Evolutionary conservation across 495 filamentous ascomycete genomes (phyloP).

Genomic region (Apiosordaria backusii): DNA sequence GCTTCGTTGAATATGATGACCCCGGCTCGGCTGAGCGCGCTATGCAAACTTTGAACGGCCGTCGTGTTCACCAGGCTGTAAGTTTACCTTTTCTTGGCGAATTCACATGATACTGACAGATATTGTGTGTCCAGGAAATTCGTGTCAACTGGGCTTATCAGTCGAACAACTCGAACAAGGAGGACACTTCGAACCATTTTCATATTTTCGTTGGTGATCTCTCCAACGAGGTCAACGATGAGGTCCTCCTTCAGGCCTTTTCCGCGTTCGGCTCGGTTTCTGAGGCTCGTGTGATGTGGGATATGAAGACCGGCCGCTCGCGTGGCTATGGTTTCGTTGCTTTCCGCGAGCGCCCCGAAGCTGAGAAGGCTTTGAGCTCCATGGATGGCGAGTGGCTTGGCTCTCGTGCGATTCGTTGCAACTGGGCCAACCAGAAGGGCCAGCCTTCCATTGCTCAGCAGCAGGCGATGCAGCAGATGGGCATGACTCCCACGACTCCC

Average conservation of each 20-base stretch:
- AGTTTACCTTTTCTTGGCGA: slow-evolving; percentile 26
- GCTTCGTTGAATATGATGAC: slow-evolving; percentile 98
- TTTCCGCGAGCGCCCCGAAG: slow-evolving; percentile 90
- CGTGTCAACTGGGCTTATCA: slow-evolving; percentile 99
- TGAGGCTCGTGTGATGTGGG: slow-evolving; percentile 99
- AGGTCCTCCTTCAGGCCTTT: slow-evolving; percentile 91
- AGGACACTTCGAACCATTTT: slow-evolving; percentile 98
- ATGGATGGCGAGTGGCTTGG: slow-evolving; percentile 99
- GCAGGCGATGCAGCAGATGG: slow-evolving; percentile 94
- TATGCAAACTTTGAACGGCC: slow-evolving; percentile 94
- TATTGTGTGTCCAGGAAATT: slow-evolving; percentile 68
- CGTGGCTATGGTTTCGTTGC: slow-evolving; percentile 98
- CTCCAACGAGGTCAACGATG: slow-evolving; percentile 98
- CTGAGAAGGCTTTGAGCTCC: slow-evolving; percentile 91
- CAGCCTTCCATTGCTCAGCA: slow-evolving; percentile 98
- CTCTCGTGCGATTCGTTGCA: slow-evolving; percentile 96
- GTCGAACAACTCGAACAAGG: slow-evolving; percentile 90
- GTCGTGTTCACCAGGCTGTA: slow-evolving; percentile 92
- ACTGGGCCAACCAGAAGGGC: slow-evolving; percentile 99
- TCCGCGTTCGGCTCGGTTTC: slow-evolving; percentile 95
- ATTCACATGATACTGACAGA: slow-evolving; percentile 8
- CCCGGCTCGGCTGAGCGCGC: slow-evolving; percentile 93
- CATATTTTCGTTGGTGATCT: slow-evolving; percentile 99
- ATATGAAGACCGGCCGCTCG: slow-evolving; percentile 99
- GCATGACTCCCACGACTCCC: slow-evolving; percentile 95